phyloP scores from a whole-genome alignment of 1,284 basidiomycete genomes.

The Trichosporon coremiiforme region DNA sequence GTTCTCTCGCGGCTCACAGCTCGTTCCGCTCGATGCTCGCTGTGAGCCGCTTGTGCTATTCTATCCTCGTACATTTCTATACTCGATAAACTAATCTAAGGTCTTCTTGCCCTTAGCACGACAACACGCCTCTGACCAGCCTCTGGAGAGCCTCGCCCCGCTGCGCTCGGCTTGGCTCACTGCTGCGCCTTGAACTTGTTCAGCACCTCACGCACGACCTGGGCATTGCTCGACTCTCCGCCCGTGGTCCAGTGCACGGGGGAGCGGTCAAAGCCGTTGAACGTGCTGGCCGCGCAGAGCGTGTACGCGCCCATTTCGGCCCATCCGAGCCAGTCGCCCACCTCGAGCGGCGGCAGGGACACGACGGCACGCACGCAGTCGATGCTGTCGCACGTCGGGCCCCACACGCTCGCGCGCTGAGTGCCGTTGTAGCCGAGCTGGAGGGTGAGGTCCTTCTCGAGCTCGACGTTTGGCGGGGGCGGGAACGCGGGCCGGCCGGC shows the following conservation, averaged over 20 bases:
- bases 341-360: slow-evolving; percentile 66
- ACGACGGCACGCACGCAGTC: slow-evolving; percentile 73
- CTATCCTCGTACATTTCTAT: slow-evolving; percentile 20
- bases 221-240: slow-evolving; percentile 30
- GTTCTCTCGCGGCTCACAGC: not conserved
- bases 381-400: slow-evolving; percentile 85
- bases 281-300: slow-evolving; percentile 82
- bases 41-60: not conserved
- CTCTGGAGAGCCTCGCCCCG: not conserved
- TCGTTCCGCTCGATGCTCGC: not conserved
- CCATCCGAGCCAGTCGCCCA: slow-evolving; percentile 91
- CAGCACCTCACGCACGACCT: slow-evolving; percentile 24
- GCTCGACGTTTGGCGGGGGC: slow-evolving; percentile 54
- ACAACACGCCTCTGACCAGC: not conserved
- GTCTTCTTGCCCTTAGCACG: not conserved
- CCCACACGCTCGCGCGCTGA: slow-evolving; percentile 60
- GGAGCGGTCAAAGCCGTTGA: slow-evolving; percentile 66
- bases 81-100: not conserved
- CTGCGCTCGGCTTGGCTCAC: not conserved
- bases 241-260: slow-evolving; percentile 55
- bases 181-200: slow-evolving; percentile 19
- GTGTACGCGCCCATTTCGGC: slow-evolving; percentile 93
- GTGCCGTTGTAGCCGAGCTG: slow-evolving; percentile 57
- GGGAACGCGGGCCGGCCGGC: slow-evolving; percentile 51
- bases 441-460: slow-evolving; percentile 52